Evolutionary conservation across 345 rosid species (phyloP), one percentile per base, ranked within the genome.

Genomic region (Lepidium sativum): DNA sequence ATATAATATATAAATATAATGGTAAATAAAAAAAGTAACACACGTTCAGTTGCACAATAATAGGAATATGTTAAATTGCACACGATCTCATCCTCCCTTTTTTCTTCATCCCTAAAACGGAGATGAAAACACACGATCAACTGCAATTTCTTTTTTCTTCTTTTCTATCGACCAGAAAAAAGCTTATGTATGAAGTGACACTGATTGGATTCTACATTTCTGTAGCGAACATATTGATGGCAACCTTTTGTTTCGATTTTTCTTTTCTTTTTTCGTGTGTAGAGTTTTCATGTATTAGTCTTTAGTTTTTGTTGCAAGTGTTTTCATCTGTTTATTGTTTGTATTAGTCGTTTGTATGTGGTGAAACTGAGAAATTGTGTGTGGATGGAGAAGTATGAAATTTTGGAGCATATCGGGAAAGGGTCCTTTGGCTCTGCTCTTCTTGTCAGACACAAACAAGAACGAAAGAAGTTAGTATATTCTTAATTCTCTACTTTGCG

Each of bases 351-450:
- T n/a, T n/a, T n/a, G n/a, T n/a, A n/a, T 45, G 10, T 63, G 45
- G 14, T 37, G 54, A 33, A 60, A 43, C 21, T 14, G 32, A 43
- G 25, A 4, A 53, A 65, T 4, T 25, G 60, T 6, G 37, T 49
- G 21, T 34, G 2, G 0, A 90, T 94, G 99, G 99, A 94, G 77
- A 85, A 89, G 59, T 94, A 94, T 51, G 97, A 94, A 73, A 78
- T 90, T 55, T 75, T 94, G 16, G 95, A 88, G 81, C 96, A 87
- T 80, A 86, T 94, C 44, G 97, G 99, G 33, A 94, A 88, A 79
- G 96, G 99, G 5, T 94, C 96, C 32, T 90, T 94, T 67, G 97
- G 97, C 65, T 88, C 99, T 57, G 99, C 99, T 68, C 92, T 87
- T 81, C 97, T 94, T 39, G 97, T 94, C 54, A 81, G 87, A 81